Evolutionary conservation across 164 flowering plant species (phyloP).

Genomic region (Kalanchoe fedtschenkoi): DNA sequence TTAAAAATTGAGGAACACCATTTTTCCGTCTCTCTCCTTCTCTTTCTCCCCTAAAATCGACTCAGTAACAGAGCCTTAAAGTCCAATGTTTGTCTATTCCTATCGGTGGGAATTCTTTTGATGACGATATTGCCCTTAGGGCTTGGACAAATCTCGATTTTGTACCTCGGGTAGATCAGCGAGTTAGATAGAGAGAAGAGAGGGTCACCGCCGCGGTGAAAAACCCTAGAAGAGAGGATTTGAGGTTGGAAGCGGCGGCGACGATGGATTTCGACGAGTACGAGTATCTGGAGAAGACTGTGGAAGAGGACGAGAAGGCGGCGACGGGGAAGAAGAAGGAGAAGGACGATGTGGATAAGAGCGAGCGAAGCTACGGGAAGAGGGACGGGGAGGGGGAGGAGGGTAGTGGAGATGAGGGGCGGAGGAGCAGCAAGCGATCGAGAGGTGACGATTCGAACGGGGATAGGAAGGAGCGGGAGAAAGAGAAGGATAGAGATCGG

Average conservation of each 20-base stretch:
- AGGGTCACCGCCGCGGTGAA: background rate
- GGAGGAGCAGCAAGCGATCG: constrained; percentile 32
- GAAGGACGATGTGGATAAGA: constrained; percentile 22
- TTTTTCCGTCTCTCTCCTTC: too few relatives aligned
- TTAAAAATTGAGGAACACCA: too few relatives aligned
- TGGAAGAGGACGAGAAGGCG: constrained; percentile 41
- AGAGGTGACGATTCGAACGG: constrained; percentile 31
- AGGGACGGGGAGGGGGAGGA: constrained; percentile 23
- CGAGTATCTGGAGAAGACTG: constrained; percentile 83
- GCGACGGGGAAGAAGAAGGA: constrained; percentile 18
- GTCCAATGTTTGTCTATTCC: too few relatives aligned
- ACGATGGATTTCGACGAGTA: constrained; percentile 94
- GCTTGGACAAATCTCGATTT: too few relatives aligned
- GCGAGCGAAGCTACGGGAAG: constrained; percentile 43
- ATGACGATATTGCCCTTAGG: too few relatives aligned
- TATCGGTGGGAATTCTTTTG: too few relatives aligned
- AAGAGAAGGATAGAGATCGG: constrained; percentile 28
- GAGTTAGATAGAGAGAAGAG: too few relatives aligned
- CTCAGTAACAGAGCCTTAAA: too few relatives aligned
- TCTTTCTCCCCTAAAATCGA: too few relatives aligned
- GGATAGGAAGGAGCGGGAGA: constrained; percentile 18
- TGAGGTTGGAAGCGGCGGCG: background rate
- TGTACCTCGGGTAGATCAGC: too few relatives aligned
- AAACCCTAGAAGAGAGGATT: background rate
- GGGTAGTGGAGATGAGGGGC: constrained; percentile 13